Conservation (phyloP, 177 flowering plant genomes). For the Vitis hybrid region DNA sequence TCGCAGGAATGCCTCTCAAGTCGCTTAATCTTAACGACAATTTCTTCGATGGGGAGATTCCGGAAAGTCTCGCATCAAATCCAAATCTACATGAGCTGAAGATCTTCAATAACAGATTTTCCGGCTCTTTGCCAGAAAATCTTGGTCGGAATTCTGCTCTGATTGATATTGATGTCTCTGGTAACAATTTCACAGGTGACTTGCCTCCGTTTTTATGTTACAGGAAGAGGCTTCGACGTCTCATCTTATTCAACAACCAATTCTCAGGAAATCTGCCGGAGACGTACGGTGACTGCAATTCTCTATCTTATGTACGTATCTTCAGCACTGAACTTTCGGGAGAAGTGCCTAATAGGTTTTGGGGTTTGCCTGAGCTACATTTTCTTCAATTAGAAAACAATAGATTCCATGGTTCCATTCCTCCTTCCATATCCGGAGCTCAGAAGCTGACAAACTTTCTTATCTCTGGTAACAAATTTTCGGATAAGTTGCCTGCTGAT, state of each 20-base stretch:
- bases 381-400: conserved; percentile 42
- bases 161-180: conserved; percentile 55
- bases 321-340: conserved; percentile 47
- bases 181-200: conserved; percentile 51
- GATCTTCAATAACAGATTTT: conserved; percentile 65
- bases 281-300: conserved; percentile 43
- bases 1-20: conserved; percentile 40
- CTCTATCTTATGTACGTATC: conserved; percentile 47
- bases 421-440: conserved; percentile 37
- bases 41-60: conserved; percentile 48
- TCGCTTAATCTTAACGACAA: conserved; percentile 63
- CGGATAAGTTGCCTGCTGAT: conserved; percentile 44
- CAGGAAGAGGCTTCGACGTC: conserved; percentile 32
- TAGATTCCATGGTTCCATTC: conserved; percentile 50
- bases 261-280: conserved; percentile 52
- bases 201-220: conserved; percentile 54
- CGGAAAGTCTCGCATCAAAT: conserved; percentile 39
- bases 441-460: conserved; percentile 22
- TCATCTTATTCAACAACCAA: conserved; percentile 51
- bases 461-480: conserved; percentile 49
- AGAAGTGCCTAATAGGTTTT: conserved; percentile 40
- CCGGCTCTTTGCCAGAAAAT: conserved; percentile 50
- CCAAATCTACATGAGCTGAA: conserved; percentile 38
- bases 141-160: conserved; percentile 52
- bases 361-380: conserved; percentile 42